Evolutionary conservation across 1,139 yeast species (phyloP).

Genomic region (Hyphopichia fennica): DNA sequence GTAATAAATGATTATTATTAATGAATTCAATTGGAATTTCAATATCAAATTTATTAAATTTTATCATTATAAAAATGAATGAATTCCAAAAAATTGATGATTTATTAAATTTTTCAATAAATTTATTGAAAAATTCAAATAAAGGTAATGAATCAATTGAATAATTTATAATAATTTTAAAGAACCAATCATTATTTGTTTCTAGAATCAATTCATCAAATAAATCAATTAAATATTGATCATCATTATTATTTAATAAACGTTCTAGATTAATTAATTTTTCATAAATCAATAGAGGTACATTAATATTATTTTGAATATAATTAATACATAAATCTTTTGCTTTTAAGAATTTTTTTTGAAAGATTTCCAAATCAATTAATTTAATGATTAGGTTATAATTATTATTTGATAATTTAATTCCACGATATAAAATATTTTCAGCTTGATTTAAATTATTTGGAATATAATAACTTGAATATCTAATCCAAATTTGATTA

Average conservation of each 20-base stretch:
- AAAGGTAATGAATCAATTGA: conserved; percentile 10
- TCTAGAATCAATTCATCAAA: conserved; percentile 23
- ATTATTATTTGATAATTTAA: conserved; percentile 21
- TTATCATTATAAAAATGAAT: not conserved
- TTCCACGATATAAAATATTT: conserved; percentile 17
- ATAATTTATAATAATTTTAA: conserved; percentile 17
- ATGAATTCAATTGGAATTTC: not conserved
- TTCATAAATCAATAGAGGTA: conserved; percentile 34
- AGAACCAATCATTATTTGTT: conserved; percentile 24
- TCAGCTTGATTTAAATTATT: not conserved
- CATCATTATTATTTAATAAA: conserved; percentile 21
- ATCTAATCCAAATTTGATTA: conserved; percentile 63
- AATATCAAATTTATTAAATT: conserved; percentile 1
- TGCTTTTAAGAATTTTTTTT: conserved; percentile 32
- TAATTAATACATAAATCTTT: conserved; percentile 34
- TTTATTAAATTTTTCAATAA: not conserved
- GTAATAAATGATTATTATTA: not conserved
- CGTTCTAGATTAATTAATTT: conserved; percentile 42
- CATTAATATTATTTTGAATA: conserved; percentile 25
- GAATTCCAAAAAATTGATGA: conserved; percentile 2
- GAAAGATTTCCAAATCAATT: conserved; percentile 37
- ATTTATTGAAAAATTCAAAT: conserved; percentile 9
- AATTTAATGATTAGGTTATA: conserved; percentile 32
- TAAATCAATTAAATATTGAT: conserved; percentile 23
- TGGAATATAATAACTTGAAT: conserved; percentile 46